A percentile compares a stretch with the other conserved stretches of the same genome.
Conservation (phyloP, 805 yeast species). For the Yamadazyma ubonensis region DNA sequence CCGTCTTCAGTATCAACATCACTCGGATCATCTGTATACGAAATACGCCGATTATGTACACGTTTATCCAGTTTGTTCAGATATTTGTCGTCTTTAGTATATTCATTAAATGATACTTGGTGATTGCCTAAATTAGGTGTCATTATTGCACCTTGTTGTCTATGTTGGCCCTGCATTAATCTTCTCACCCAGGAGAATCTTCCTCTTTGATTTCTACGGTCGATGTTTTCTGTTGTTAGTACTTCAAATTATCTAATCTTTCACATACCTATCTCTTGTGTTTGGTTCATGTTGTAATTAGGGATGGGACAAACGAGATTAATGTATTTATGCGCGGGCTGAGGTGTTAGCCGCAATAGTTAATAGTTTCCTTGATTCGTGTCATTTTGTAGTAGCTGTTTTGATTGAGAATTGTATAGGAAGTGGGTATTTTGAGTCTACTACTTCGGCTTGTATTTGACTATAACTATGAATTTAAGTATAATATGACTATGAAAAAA, state of each 20-base stretch:
- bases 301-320: not conserved
- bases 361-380: too few species aligned
- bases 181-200: constrained; percentile 18
- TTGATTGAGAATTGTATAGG: too few species aligned
- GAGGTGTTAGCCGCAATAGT: not conserved
- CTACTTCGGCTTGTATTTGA: too few species aligned
- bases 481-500: too few species aligned
- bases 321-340: not conserved
- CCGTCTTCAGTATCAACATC: constrained; percentile 3
- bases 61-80: not conserved
- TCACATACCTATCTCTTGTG: constrained; percentile 9
- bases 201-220: constrained; percentile 14
- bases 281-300: constrained; percentile 5
- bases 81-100: not conserved
- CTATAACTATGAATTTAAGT: too few species aligned
- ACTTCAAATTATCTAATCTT: not conserved
- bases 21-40: constrained; percentile 9
- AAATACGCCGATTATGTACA: not conserved
- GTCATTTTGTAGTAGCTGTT: too few species aligned
- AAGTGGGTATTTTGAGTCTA: too few species aligned
- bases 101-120: not conserved
- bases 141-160: constrained; percentile 4
- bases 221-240: constrained; percentile 11
- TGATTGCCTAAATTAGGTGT: not conserved
- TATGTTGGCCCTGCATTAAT: constrained; percentile 16